Base-by-base conservation (phyloP, 2,329 filamentous ascomycete genomes). In the Sporothrix pseudoabietina region DNA sequence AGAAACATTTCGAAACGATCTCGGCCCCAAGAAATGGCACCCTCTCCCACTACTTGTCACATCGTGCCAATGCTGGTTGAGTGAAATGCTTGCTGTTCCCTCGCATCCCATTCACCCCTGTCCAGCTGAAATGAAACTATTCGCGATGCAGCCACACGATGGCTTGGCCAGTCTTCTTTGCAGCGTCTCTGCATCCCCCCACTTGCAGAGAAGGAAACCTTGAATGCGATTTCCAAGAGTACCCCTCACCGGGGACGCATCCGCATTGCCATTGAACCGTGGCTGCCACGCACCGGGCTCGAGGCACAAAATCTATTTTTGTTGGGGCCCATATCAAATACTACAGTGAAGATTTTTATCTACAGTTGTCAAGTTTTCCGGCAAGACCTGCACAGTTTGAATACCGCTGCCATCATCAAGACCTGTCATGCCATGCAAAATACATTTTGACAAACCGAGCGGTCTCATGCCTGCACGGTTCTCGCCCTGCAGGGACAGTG, bases 41-140 rank as follows among this genome's bases (percentile, higher is more conserved):
- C 35, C 30, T 30, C 7, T n/a, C 16, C n/a, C 32, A 10, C n/a
- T 9, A 41, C 26, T 30, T 12, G 2, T 30, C 61, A 47, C 61
- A 47, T 47, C 39, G 22, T 47, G 39, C 39, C 61, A 39, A 16
- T 22, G 19, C 22, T 22, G 59, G 59, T 65, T 35, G 59, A 14
- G 59, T 41, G 35, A 3, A 2, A 26, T 44, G 59, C n/a, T 19
- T 10, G 59, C 12, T 65, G 61, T 22, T 26, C 5, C 19, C 8
- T 44, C 59, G 19, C 59, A 63, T 66, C n/a, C n/a, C 22, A 44
- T 19, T 8, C 16, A 71, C 69, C 74, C 74, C 63, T 75, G 74
- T 73, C 74, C 61, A 72, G 74, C 71, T 71, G 69, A 73, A 73
- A 73, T 72, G 74, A 71, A n/a, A 74, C 68, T 71, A 22, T 66